Conservation (phyloP, 73 alveolate species). For the Breviolum minutum region DNA sequence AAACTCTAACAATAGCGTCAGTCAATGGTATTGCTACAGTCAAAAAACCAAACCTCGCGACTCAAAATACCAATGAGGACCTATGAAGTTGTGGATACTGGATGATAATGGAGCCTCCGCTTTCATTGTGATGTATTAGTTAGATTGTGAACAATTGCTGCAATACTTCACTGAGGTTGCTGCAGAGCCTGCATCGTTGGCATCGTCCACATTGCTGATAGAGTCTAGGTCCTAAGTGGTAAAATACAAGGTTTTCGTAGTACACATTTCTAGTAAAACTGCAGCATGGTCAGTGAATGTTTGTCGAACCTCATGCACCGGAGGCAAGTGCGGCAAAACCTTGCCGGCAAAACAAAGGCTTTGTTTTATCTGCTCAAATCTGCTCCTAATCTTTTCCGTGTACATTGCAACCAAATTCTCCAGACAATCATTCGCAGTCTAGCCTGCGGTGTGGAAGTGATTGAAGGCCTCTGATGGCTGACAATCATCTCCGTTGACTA, state of each 20-base stretch:
- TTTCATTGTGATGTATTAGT: too few species aligned
- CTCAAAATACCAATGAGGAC: neutral
- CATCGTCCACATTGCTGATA: conserved; percentile 45
- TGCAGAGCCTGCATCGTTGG: conserved; percentile 34
- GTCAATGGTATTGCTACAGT: too few species aligned
- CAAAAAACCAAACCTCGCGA: too few species aligned
- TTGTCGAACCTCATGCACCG: conserved; percentile 5
- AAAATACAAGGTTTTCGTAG: neutral
- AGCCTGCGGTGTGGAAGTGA: neutral
- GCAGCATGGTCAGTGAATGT: neutral
- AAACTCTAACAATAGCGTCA: too few species aligned
- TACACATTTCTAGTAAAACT: neutral
- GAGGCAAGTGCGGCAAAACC: conserved; percentile 9
- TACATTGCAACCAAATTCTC: too few species aligned
- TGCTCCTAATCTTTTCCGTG: too few species aligned
- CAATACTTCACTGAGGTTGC: neutral
- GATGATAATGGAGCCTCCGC: too few species aligned
- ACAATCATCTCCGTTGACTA: neutral
- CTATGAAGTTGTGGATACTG: too few species aligned
- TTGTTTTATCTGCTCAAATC: too few species aligned
- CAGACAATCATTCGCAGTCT: too few species aligned
- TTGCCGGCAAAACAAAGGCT: neutral
- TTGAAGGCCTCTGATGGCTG: conserved; percentile 15
- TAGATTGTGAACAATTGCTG: too few species aligned
- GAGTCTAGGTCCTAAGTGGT: neutral